Evolutionary conservation across 2,329 filamentous ascomycete genomes (phyloP).

Genomic region (Blastomyces emzantsi): DNA sequence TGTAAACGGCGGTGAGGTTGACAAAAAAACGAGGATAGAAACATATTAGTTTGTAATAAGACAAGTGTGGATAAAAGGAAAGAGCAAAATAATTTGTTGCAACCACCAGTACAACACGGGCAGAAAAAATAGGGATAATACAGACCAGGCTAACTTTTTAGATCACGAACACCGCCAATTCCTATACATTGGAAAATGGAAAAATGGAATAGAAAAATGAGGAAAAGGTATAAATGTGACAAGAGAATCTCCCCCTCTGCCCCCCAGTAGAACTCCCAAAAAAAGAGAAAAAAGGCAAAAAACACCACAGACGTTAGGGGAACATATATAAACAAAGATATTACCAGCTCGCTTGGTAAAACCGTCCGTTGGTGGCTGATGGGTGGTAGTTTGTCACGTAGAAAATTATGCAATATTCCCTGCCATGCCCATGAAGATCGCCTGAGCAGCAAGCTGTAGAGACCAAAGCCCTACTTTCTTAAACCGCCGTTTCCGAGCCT

Average conservation of each 20-base stretch:
- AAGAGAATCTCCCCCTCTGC: not conserved
- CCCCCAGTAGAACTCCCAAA: not conserved
- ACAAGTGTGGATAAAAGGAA: not conserved
- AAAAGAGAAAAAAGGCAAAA: not conserved
- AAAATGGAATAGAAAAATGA: not conserved
- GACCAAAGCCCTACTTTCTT: conserved; percentile 98
- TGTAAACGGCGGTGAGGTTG: not conserved
- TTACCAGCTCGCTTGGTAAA: not conserved
- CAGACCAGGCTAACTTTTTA: not conserved
- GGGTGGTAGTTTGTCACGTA: not conserved
- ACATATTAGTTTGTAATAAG: not conserved
- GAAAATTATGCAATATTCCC: conserved; percentile 43
- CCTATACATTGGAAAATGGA: not conserved
- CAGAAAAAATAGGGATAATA: not conserved
- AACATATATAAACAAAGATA: not conserved
- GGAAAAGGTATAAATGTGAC: not conserved
- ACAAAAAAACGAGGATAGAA: not conserved
- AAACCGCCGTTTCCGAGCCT: conserved; percentile 74
- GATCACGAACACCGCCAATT: not conserved
- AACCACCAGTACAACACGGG: not conserved
- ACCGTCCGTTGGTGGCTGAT: not conserved
- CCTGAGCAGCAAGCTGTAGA: conserved; percentile 81
- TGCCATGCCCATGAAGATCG: conserved; percentile 88
- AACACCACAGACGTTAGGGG: not conserved
- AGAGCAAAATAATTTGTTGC: not conserved